Conservation (phyloP, 1,284 basidiomycete genomes). For the Fomitopsis betulina region DNA sequence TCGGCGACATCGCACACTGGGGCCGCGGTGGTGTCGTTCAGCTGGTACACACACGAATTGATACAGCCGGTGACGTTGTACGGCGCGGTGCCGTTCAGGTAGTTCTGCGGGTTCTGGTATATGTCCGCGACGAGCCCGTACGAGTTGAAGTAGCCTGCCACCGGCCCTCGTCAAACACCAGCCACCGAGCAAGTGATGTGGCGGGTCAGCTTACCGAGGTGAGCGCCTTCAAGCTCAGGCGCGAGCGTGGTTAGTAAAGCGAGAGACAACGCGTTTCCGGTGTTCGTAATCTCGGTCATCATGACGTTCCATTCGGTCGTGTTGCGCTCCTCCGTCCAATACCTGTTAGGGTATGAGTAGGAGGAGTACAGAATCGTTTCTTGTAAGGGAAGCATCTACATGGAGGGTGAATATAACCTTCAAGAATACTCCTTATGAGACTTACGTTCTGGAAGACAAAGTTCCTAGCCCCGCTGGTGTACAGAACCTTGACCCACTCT, state of each 20-base stretch:
- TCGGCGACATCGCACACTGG: conserved; percentile 35
- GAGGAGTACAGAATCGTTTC: conserved; percentile 29
- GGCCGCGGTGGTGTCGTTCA: conserved; percentile 7
- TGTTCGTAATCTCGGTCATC: conserved; percentile 31
- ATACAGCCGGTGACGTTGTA: conserved; percentile 47
- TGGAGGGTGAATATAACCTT: neutral
- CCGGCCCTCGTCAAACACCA: neutral
- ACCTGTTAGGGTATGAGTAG: conserved; percentile 32
- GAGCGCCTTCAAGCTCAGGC: conserved; percentile 29
- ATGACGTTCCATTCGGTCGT: conserved; percentile 36
- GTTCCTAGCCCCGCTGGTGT: conserved; percentile 36
- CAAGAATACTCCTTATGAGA: neutral
- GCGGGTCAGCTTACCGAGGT: conserved; percentile 26
- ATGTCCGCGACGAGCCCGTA: conserved; percentile 50
- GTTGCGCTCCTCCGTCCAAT: conserved; percentile 32
- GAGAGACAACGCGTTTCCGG: conserved; percentile 31
- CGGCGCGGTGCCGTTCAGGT: conserved; percentile 54
- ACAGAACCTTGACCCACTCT: conserved; percentile 32
- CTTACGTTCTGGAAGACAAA: conserved; percentile 42
- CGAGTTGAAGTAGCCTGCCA: conserved; percentile 44
- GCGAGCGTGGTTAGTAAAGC: conserved; percentile 28
- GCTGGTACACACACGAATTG: conserved; percentile 9
- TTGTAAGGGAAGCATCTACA: conserved; percentile 30
- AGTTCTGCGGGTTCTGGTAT: conserved; percentile 37
- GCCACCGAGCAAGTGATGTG: neutral